Evolutionary conservation across 2,329 filamentous ascomycete genomes (phyloP).

Genomic region (Aspergillus pseudoviridinutans): DNA sequence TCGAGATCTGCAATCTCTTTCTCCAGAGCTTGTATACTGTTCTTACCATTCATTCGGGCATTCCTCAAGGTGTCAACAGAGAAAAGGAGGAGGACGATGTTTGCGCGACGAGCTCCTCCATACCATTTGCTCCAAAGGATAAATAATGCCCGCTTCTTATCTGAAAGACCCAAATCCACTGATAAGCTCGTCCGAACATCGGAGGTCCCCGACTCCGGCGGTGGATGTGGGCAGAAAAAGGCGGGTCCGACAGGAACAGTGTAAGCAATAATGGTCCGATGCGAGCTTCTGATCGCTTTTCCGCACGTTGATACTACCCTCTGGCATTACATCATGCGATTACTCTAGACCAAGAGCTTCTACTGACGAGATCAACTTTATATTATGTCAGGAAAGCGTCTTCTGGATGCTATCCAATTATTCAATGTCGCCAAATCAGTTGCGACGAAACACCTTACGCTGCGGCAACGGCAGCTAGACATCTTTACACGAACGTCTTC

Average conservation of each 20-base stretch:
- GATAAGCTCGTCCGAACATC: background rate
- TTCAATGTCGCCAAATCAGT: constrained; percentile 66
- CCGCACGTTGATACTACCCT: background rate
- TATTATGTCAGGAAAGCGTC: constrained; percentile 56
- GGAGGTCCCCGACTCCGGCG: constrained; percentile 9
- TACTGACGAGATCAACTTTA: constrained; percentile 1
- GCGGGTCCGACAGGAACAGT: constrained; percentile 1
- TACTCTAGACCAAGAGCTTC: constrained; percentile 4
- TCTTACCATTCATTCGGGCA: constrained; percentile 20
- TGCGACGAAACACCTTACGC: constrained; percentile 58
- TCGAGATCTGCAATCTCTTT: constrained; percentile 47
- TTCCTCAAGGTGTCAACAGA: constrained; percentile 1
- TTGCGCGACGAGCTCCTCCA: background rate
- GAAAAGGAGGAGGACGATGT: constrained; percentile 2
- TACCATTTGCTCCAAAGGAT: background rate
- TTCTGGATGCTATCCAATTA: constrained; percentile 67
- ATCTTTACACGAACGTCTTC: constrained; percentile 62
- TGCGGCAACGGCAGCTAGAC: constrained; percentile 60
- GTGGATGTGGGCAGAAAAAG: constrained; percentile 11
- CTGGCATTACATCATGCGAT: constrained; percentile 17
- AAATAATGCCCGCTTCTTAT: constrained; percentile 6
- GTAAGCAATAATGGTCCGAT: background rate
- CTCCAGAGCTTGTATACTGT: constrained; percentile 22
- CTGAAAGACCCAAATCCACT: constrained; percentile 1
- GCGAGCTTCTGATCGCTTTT: background rate